Percentiles rank a stretch among this genome's conserved stretches.
phyloP scores from a whole-genome alignment of 768 basidiomycete genomes.

The Tulasnella sp. region DNA sequence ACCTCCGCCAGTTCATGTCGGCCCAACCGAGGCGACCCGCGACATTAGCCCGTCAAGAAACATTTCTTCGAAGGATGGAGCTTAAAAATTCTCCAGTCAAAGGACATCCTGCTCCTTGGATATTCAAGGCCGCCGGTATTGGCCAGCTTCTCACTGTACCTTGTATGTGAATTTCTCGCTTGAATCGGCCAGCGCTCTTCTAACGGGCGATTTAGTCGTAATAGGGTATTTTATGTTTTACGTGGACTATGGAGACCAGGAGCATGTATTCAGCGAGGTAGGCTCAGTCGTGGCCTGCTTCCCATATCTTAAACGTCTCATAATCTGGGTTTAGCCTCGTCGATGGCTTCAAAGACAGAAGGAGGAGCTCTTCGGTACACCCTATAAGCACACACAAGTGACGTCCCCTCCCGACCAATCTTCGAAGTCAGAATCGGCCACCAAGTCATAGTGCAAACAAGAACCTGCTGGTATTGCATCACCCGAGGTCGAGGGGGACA shows the following conservation, averaged over 20 bases:
- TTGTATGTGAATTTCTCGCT: background rate
- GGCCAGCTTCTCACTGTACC: conserved; percentile 20
- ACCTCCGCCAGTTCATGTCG: background rate
- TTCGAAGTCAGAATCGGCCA: background rate
- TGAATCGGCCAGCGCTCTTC: background rate
- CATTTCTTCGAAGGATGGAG: conserved; percentile 9
- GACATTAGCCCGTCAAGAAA: background rate
- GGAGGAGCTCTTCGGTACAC: background rate
- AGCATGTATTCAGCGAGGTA: conserved; percentile 26
- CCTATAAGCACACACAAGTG: background rate
- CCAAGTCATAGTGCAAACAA: background rate
- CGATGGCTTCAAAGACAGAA: conserved; percentile 24
- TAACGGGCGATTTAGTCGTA: background rate
- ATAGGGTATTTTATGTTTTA: conserved; percentile 25
- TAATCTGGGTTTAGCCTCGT: conserved; percentile 6
- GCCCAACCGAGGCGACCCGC: background rate
- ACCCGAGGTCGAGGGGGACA: background rate
- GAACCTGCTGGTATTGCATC: no score
- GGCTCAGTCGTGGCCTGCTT: background rate
- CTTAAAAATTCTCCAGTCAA: background rate
- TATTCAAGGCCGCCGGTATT: conserved; percentile 9
- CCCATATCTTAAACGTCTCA: background rate
- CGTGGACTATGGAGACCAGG: conserved; percentile 22
- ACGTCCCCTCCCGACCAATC: background rate
- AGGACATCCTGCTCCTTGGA: conserved; percentile 15